These are phyloP conservation scores for Microthyrium microscopicum DNA, from an alignment of 2,329 filamentous ascomycete genomes.

Conservation along the genomic window DNA sequence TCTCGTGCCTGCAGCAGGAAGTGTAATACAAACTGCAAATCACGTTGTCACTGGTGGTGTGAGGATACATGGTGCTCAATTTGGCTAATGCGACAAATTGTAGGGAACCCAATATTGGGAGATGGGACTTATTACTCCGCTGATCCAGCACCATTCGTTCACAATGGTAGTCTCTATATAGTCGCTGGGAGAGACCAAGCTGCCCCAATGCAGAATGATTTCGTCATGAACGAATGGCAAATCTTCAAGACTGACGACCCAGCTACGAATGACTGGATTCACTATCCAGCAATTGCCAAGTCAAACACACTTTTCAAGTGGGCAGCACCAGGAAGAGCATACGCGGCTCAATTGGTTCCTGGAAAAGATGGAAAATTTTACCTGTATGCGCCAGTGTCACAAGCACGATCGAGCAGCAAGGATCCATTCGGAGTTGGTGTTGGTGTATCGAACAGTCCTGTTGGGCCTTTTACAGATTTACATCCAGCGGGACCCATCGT, in stretches of 20 bases:
- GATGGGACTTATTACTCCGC: slow-evolving; percentile 23
- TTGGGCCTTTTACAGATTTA: slow-evolving; percentile 21
- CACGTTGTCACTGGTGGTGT: too few species aligned
- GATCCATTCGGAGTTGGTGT: slow-evolving; percentile 25
- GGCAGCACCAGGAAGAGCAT: slow-evolving; percentile 20
- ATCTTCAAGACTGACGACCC: slow-evolving; percentile 18
- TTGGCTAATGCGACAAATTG: too few species aligned
- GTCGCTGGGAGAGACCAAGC: slow-evolving; percentile 21
- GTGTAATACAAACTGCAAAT: too few species aligned
- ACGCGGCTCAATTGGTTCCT: slow-evolving; percentile 21
- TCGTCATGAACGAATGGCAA: slow-evolving; percentile 24
- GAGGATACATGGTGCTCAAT: too few species aligned
- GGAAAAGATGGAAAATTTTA: slow-evolving; percentile 21
- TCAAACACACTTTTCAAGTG: slow-evolving; percentile 20
- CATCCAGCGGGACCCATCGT: slow-evolving; percentile 21
- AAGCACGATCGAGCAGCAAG: slow-evolving; percentile 13
- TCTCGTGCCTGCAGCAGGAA: too few species aligned
- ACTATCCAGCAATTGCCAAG: slow-evolving; percentile 16
- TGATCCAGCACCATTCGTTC: slow-evolving; percentile 23
- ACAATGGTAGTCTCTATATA: slow-evolving; percentile 22
- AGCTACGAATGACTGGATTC: slow-evolving; percentile 18
- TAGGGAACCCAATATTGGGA: slow-evolving; percentile 22
- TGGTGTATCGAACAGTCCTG: slow-evolving; percentile 19
- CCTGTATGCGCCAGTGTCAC: slow-evolving; percentile 20
- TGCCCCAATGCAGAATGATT: slow-evolving; percentile 15